Evolutionary conservation across 495 filamentous ascomycete genomes (phyloP).

Genomic region (Penicillium fimorum): DNA sequence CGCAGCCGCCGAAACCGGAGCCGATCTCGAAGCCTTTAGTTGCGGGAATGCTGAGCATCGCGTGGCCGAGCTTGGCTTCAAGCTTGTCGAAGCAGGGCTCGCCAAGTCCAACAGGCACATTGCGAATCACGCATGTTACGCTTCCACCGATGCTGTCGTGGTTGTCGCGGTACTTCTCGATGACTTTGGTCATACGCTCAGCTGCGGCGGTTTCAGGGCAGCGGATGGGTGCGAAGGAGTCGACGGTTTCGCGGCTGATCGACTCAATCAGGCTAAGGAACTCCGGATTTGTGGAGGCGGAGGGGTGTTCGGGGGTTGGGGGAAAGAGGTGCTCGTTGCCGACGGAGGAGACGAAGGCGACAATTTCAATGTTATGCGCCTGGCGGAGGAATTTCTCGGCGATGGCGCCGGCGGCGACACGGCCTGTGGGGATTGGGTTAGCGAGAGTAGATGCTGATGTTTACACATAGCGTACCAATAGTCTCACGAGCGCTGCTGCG

Average conservation of each 20-base stretch:
- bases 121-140: slow-evolving; percentile 93
- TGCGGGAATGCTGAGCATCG: slow-evolving; percentile 95
- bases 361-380: slow-evolving; percentile 83
- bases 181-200: slow-evolving; percentile 72
- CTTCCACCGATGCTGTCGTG: slow-evolving; percentile 92
- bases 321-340: slow-evolving; percentile 82
- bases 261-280: slow-evolving; percentile 74
- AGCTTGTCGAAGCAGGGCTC: slow-evolving; percentile 97
- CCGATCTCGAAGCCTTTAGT: slow-evolving; percentile 98
- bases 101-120: slow-evolving; percentile 82
- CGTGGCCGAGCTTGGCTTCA: slow-evolving; percentile 89
- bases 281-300: slow-evolving; percentile 73
- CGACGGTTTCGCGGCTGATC: slow-evolving; percentile 76
- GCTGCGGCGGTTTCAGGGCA: slow-evolving; percentile 70
- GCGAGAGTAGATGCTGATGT: neutral
- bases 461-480: slow-evolving; percentile 56
- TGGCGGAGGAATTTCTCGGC: slow-evolving; percentile 88
- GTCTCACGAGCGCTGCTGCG: slow-evolving; percentile 92
- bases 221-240: slow-evolving; percentile 78
- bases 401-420: slow-evolving; percentile 92
- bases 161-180: slow-evolving; percentile 76
- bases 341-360: slow-evolving; percentile 86
- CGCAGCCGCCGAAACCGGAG: slow-evolving; percentile 86
- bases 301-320: slow-evolving; percentile 70
- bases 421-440: slow-evolving; percentile 42